Conservation (phyloP, 805 yeast genomes). For the Metschnikowia lachancei region DNA sequence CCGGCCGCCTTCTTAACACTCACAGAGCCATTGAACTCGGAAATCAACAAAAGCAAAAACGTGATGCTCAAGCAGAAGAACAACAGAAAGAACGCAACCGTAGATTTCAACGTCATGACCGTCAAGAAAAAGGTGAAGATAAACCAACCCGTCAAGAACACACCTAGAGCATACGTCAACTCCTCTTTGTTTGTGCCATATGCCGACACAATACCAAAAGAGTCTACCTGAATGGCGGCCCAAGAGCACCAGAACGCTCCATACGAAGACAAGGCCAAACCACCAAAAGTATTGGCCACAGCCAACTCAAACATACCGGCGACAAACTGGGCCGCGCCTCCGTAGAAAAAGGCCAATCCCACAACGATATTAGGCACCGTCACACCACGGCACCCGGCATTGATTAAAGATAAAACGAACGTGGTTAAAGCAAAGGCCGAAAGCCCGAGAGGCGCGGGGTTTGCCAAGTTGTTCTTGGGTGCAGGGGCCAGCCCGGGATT, state of each 20-base stretch:
- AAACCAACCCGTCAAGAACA: conserved; percentile 43
- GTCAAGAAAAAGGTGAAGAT: conserved; percentile 44
- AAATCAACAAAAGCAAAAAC: conserved; percentile 40
- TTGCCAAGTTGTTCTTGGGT: conserved; percentile 48
- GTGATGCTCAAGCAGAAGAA: conserved; percentile 42
- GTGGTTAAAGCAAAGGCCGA: conserved; percentile 69
- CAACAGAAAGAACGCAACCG: conserved; percentile 41
- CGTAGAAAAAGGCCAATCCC: conserved; percentile 67
- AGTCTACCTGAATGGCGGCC: conserved; percentile 52
- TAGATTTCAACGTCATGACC: conserved; percentile 42
- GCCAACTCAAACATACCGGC: conserved; percentile 78
- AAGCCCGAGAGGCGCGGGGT: conserved; percentile 75
- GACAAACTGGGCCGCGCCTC: conserved; percentile 66
- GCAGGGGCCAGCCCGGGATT: conserved; percentile 59
- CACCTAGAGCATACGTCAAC: conserved; percentile 36
- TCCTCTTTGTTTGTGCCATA: conserved; percentile 27
- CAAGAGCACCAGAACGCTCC: conserved; percentile 80
- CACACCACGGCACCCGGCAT: conserved; percentile 68
- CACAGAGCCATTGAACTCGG: conserved; percentile 32
- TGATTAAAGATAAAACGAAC: conserved; percentile 61
- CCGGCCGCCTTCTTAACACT: conserved; percentile 41
- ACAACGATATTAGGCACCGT: conserved; percentile 58
- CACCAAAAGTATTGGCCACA: conserved; percentile 76
- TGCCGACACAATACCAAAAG: conserved; percentile 39
- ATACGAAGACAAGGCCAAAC: conserved; percentile 54